Base-by-base conservation (phyloP, 495 filamentous ascomycete genomes). In the Penicillium dipodomyicola region DNA sequence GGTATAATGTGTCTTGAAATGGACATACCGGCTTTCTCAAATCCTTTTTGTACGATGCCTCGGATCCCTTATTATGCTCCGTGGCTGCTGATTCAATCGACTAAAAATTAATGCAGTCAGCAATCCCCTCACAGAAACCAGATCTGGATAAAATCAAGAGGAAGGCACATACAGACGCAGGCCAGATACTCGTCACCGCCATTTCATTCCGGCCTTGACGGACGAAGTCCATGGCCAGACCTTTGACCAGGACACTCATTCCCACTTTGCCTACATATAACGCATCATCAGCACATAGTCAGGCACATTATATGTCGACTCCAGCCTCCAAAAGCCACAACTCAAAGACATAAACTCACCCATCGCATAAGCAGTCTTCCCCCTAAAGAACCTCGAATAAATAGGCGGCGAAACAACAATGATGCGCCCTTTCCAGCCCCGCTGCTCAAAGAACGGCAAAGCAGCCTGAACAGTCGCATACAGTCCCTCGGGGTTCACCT, bases 331-430 rank as follows among this genome's bases (percentile, higher is more conserved):
- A 17, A 48, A 47, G 15, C 3, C 7, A 30, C 29, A 27, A 7
- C 53, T 35, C 0, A 43, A 33, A n/a, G 47, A 33, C 15, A 33
- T 17, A 40, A 46, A 69, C 71, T 58, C 60, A 49, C 89, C 88
- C 78, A 94, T 86, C 0, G 91, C 90, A 73, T 95, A 95, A 17
- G 87, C 89, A 1, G 89, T 90, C 80, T 96, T 95, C 10, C 91
- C 91, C 3, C 88, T 69, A 64, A 93, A 92, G 68, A 95, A 95
- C 17, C 91, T 78, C 45, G 81, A 86, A 63, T 95, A 95, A 53
- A 96, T 92, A 0, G 91, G 91, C 43, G 91, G 91, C 56, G 84
- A 87, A 22, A 96, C 89, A 42, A 95, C 90, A 47, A 95, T 76
- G 48, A 95, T 83, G 6, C 91, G 60, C 0, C 82, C 89, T 30